Percentiles rank a stretch among this genome's conserved stretches.
These are phyloP conservation scores for Xylariaceae sp. DNA, from an alignment of 2,329 filamentous ascomycete genomes.

Conservation along the genomic window DNA sequence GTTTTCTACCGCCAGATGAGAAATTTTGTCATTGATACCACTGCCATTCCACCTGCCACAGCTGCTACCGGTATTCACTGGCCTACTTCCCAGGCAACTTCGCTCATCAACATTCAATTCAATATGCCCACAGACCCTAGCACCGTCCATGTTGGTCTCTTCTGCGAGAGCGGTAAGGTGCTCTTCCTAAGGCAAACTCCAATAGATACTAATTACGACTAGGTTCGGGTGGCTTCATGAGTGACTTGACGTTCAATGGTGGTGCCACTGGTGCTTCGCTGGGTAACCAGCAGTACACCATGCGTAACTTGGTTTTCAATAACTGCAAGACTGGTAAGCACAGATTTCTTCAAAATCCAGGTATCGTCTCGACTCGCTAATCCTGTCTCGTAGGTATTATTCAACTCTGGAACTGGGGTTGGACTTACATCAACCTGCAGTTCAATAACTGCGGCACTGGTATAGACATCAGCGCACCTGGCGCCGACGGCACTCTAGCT, in stretches of 20 bases:
- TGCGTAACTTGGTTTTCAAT: slow-evolving; percentile 70
- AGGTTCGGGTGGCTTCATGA: slow-evolving; percentile 51
- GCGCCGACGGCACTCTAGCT: slow-evolving; percentile 56
- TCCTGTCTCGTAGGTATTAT: slow-evolving; percentile 52
- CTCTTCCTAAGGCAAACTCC: background rate
- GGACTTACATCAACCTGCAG: slow-evolving; percentile 67
- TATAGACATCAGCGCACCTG: slow-evolving; percentile 62
- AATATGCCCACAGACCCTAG: slow-evolving; percentile 48
- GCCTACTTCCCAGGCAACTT: slow-evolving; percentile 67
- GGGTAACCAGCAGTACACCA: slow-evolving; percentile 74
- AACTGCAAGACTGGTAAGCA: slow-evolving; percentile 60
- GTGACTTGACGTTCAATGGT: slow-evolving; percentile 69
- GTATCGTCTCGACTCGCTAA: background rate
- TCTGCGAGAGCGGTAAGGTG: slow-evolving; percentile 43
- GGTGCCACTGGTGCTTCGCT: slow-evolving; percentile 67
- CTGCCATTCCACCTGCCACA: slow-evolving; percentile 39
- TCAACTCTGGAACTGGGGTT: slow-evolving; percentile 78
- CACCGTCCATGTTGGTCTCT: slow-evolving; percentile 43
- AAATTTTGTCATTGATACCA: slow-evolving; percentile 68
- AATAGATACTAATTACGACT: slow-evolving; percentile 14
- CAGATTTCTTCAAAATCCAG: slow-evolving; percentile 27
- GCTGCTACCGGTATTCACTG: slow-evolving; percentile 61
- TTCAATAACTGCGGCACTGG: slow-evolving; percentile 67
- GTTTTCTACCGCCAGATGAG: slow-evolving; percentile 71
- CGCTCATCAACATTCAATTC: slow-evolving; percentile 58